phyloP scores from a whole-genome alignment of 176 grass and related monocot species.

The Juncus effusus region DNA sequence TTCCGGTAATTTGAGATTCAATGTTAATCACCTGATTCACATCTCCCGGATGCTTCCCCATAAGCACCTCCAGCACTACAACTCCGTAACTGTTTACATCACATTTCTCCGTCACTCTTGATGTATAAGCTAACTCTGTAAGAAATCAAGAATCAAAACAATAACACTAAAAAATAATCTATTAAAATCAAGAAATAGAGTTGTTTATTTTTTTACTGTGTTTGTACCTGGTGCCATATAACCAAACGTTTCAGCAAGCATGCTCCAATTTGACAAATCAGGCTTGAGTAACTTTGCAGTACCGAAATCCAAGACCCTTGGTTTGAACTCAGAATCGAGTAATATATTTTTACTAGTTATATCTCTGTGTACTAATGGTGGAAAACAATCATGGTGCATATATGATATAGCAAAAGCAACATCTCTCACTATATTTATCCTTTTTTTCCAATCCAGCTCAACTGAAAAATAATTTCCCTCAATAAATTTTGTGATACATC shows the following conservation, averaged over 20 bases:
- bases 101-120: constrained; percentile 22
- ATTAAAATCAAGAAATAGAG: too few species aligned
- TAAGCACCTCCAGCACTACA: constrained; percentile 17
- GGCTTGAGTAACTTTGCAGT: constrained; percentile 7
- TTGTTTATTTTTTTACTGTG: too few species aligned
- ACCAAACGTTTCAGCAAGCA: constrained; percentile 7
- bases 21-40: background rate
- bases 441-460: constrained; percentile 25
- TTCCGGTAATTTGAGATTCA: background rate
- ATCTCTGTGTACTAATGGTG: constrained; percentile 52
- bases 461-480: constrained; percentile 25
- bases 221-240: constrained; percentile 23
- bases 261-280: constrained; percentile 30
- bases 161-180: background rate
- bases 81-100: constrained; percentile 36
- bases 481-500: too few species aligned
- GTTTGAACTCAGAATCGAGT: background rate
- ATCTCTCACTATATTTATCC: constrained; percentile 13
- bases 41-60: constrained; percentile 20
- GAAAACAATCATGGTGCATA: constrained; percentile 51
- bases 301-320: background rate
- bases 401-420: constrained; percentile 26
- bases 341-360: constrained; percentile 77
- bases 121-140: constrained; percentile 27
- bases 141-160: background rate